Evolutionary conservation across 352 stramenopile species (phyloP), one percentile per base, ranked within the genome.

Genomic region (Phytophthora boehmeriae): DNA sequence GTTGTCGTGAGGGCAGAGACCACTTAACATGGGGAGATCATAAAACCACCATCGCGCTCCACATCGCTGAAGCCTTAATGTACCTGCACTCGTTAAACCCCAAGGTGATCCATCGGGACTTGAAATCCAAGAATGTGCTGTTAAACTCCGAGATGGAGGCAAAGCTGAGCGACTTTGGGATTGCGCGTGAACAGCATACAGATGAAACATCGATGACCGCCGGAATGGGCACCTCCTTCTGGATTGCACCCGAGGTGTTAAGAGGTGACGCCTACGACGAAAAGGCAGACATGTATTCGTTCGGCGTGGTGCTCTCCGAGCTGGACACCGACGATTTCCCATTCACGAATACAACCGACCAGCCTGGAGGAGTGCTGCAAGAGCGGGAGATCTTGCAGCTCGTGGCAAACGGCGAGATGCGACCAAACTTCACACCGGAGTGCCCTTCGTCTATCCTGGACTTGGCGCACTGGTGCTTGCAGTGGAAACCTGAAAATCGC

Each of bases 121-220:
- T 80, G 39, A 80, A 80, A 51, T 76, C 67, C 32, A 80, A 75
- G 27, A 69, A 83, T 16, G 72, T 77, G 34, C 69, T 85, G 47
- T 58, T 87, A 16, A 88, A 78, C 46, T 38, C 59, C 1, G 65
- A 78, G 1, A 59, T 83, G 62, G 62, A 86, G 25, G 77, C 77
- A 8, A 91, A 91, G 42, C 59, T 91, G 32, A 89, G 70, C 28
- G 82, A 90, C 63, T 92, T 92, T 75, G 80, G 80, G 20, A 76
- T 83, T 34, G 76, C 73, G 0, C 67, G 76, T 0, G 71, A 83
- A 43, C 60, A 60, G 8, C 44, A 58, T 23, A 54, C 57, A 16
- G 28, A 28, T 3, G 68, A 76, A 11, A 63, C 54, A 14, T 54
- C 67, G 28, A 75, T 77, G 68, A 78, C 72, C 6, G 57, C 72